Conservation (phyloP, 192 early-diverging fungal species). For the Coemansia sp. region DNA sequence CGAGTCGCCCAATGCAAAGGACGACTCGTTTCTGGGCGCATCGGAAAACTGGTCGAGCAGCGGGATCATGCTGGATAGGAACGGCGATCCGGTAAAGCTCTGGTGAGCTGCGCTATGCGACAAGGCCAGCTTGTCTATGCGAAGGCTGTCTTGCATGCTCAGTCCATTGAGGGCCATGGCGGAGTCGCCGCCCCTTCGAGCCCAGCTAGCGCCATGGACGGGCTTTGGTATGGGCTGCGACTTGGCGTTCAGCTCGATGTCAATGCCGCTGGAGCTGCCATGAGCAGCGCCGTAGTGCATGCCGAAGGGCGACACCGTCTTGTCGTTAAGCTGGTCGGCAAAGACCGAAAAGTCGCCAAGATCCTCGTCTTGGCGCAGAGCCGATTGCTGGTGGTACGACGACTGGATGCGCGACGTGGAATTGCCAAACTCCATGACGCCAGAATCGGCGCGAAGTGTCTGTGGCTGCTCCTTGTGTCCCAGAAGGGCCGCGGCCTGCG, state of each 20-base stretch:
- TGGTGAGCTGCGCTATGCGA: conserved; percentile 41
- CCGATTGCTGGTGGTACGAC: conserved; percentile 2
- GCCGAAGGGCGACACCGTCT: conserved; percentile 27
- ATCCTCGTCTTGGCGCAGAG: conserved; percentile 8
- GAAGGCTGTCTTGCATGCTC: conserved; percentile 46
- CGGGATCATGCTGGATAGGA: conserved; percentile 45
- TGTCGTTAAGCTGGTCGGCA: conserved; percentile 14
- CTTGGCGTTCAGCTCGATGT: conserved; percentile 14
- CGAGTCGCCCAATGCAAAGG: conserved; percentile 26
- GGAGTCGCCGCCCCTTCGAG: conserved; percentile 17
- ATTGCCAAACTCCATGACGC: not conserved
- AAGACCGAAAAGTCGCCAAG: conserved; percentile 11
- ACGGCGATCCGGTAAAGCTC: conserved; percentile 43
- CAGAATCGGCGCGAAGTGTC: conserved; percentile 7
- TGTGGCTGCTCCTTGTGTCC: conserved; percentile 7
- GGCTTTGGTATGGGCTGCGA: conserved; percentile 50
- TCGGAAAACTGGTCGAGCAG: conserved; percentile 48
- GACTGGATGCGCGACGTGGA: not conserved
- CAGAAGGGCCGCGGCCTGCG: not conserved
- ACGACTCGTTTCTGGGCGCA: conserved; percentile 17
- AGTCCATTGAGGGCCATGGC: conserved; percentile 23
- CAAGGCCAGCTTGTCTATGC: conserved; percentile 44
- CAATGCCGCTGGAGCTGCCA: conserved; percentile 6
- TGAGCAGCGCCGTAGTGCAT: conserved; percentile 13
- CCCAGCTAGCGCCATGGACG: conserved; percentile 16